These are phyloP conservation scores for Brasilioporus rufonigricans DNA, from an alignment of 768 basidiomycete species.

Conservation along the genomic window DNA sequence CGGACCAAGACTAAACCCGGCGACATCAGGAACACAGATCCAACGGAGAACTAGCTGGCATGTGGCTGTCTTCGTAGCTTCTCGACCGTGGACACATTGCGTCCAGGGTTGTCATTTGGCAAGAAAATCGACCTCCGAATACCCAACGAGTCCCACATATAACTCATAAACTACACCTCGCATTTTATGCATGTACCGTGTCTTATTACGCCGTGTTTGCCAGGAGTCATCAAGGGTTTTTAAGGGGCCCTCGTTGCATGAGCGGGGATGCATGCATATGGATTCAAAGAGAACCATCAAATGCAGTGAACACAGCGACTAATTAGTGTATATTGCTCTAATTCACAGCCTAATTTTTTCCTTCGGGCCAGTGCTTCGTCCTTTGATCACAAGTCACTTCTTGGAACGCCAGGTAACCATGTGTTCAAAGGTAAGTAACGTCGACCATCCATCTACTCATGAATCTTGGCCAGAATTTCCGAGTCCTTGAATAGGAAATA, in stretches of 20 bases:
- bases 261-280: conserved; percentile 30
- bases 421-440: not conserved
- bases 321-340: conserved; percentile 13
- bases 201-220: not conserved
- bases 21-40: not conserved
- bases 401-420: too few relatives aligned
- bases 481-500: conserved; percentile 92
- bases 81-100: conserved; percentile 4
- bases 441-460: conserved; percentile 57
- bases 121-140: not conserved
- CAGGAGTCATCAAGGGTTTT: not conserved
- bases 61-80: not conserved
- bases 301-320: conserved; percentile 24
- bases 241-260: conserved; percentile 9
- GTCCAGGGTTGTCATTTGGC: conserved; percentile 2
- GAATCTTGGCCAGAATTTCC: conserved; percentile 95
- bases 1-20: not conserved
- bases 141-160: not conserved
- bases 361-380: not conserved
- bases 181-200: conserved; percentile 1
- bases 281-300: conserved; percentile 18
- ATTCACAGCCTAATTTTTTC: conserved; percentile 9
- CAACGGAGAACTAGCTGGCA: not conserved
- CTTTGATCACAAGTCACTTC: too few relatives aligned
- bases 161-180: conserved; percentile 8